phyloP scores from a whole-genome alignment of 2,329 filamentous ascomycete species.

The Raffaelea ambrosiae region DNA sequence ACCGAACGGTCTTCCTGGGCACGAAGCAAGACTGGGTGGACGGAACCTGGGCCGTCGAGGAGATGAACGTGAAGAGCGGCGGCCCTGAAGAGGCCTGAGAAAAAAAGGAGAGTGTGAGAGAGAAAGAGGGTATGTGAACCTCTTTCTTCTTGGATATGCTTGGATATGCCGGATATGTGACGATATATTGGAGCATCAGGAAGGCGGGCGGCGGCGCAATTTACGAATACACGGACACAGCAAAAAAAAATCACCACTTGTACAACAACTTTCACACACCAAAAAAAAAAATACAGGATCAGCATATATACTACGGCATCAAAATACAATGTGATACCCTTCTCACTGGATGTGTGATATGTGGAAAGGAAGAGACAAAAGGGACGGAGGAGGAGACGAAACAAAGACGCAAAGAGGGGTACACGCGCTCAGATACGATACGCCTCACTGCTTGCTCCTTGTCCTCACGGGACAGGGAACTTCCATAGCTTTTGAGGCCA shows the following conservation, averaged over 20 bases:
- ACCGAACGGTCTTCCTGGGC: conserved; percentile 67
- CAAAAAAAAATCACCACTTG: no score
- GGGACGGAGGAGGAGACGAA: background rate
- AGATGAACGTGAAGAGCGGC: conserved; percentile 56
- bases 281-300: background rate
- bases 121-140: background rate
- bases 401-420: no score
- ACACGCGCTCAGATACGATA: conserved; percentile 55
- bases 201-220: no score
- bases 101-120: background rate
- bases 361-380: background rate
- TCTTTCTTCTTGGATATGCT: no score
- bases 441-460: conserved; percentile 40
- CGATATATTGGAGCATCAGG: no score
- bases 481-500: conserved; percentile 49
- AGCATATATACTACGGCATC: no score
- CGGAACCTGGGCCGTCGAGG: conserved; percentile 62
- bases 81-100: conserved; percentile 18
- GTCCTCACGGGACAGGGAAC: conserved; percentile 8
- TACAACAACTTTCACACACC: background rate
- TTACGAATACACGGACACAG: no score
- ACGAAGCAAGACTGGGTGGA: conserved; percentile 76
- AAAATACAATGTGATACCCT: no score
- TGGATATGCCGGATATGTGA: no score
- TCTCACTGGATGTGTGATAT: background rate